Conservation (phyloP, 305 asterid genomes). For the Fraxinus greggii region DNA sequence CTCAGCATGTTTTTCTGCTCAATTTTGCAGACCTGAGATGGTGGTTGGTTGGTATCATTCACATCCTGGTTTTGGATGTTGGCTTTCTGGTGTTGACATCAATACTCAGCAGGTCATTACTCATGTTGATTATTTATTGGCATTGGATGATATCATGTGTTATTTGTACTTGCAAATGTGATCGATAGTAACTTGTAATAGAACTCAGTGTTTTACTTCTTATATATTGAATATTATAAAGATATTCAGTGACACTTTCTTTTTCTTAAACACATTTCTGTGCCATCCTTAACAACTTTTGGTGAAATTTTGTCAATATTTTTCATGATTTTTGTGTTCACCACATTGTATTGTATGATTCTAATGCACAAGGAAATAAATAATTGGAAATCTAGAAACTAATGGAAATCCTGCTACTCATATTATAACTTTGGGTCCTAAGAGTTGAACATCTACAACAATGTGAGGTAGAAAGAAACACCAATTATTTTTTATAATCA, state of each 20-base stretch:
- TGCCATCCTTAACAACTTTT: not conserved
- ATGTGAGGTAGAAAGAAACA: not conserved
- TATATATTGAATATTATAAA: not conserved
- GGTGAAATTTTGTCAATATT: not conserved
- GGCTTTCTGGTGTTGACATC: constrained; percentile 99
- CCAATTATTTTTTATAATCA: not conserved
- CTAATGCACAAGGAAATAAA: not conserved
- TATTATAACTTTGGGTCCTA: not conserved
- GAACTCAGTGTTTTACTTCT: not conserved
- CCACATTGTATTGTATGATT: not conserved
- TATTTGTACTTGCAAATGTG: not conserved
- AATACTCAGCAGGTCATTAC: constrained; percentile 87
- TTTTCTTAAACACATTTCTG: not conserved
- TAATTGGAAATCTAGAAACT: not conserved
- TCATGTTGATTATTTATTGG: constrained; percentile 7
- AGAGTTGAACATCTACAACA: not conserved
- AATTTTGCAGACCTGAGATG: constrained; percentile 85
- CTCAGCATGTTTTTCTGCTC: constrained; percentile 17
- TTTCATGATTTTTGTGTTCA: not conserved
- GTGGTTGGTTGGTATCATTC: constrained; percentile 99
- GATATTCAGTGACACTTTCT: not conserved
- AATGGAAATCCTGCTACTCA: not conserved
- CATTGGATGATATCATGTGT: not conserved
- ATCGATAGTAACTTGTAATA: not conserved
- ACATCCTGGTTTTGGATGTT: constrained; percentile 97